Evolutionary conservation across 2,329 filamentous ascomycete species (phyloP).

Genomic region (Nemania bipapillata): DNA sequence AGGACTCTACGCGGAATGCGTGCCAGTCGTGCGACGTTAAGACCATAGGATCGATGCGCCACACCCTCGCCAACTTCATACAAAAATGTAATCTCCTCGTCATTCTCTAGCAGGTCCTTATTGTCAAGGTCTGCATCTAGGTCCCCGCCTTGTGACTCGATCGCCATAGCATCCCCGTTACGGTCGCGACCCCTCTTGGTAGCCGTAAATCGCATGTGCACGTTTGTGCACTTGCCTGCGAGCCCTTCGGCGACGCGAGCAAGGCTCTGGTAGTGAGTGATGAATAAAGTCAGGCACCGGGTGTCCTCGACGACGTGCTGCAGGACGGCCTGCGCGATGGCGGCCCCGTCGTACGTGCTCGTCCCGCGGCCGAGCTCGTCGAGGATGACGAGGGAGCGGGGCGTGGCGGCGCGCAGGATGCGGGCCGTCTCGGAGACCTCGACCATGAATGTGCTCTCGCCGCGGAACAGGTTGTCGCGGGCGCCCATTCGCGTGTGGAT

Average conservation of each 20-base stretch:
- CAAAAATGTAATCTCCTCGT: slow-evolving; percentile 89
- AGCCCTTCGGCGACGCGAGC: slow-evolving; percentile 76
- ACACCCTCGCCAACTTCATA: slow-evolving; percentile 93
- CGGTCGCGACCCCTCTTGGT: slow-evolving; percentile 40
- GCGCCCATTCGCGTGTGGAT: slow-evolving; percentile 97
- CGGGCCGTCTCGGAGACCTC: slow-evolving; percentile 92
- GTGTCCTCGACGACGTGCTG: slow-evolving; percentile 81
- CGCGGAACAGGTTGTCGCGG: slow-evolving; percentile 93
- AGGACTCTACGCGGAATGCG: slow-evolving; percentile 80
- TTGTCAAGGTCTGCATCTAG: slow-evolving; percentile 48
- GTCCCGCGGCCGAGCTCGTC: slow-evolving; percentile 96
- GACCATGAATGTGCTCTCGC: slow-evolving; percentile 97
- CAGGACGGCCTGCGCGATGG: slow-evolving; percentile 92
- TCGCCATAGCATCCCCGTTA: not conserved
- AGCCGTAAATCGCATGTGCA: slow-evolving; percentile 88
- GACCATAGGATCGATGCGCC: slow-evolving; percentile 90
- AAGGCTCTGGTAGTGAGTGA: slow-evolving; percentile 95
- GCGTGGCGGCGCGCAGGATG: slow-evolving; percentile 88
- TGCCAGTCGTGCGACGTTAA: slow-evolving; percentile 91
- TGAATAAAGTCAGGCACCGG: slow-evolving; percentile 86
- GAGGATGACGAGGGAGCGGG: slow-evolving; percentile 85
- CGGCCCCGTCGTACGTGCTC: slow-evolving; percentile 93
- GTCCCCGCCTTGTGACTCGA: slow-evolving; percentile 36
- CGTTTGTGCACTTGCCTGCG: slow-evolving; percentile 75
- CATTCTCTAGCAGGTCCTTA: slow-evolving; percentile 58